Evolutionary conservation across 176 grass and related monocot species (phyloP), one percentile per base, ranked within the genome.

Genomic region (Leersia perrieri): DNA sequence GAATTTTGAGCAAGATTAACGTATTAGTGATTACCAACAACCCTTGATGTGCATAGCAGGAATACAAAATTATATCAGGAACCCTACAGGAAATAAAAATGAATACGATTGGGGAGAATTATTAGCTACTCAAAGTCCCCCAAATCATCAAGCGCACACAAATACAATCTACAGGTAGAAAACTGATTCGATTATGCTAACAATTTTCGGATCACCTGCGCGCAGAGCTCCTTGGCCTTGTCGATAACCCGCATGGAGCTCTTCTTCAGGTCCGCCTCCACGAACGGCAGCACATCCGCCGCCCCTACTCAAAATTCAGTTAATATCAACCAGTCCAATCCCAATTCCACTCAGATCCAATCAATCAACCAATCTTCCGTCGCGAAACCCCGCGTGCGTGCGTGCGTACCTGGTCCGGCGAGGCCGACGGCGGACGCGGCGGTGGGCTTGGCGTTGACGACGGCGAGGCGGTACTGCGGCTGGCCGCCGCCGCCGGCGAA

Each of bases 371-470:
- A 18, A 49, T 49, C 15, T 5, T 2, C n/a, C n/a, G n/a, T n/a
- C n/a, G n/a, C n/a, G n/a, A n/a, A n/a, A n/a, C n/a, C n/a, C n/a
- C n/a, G n/a, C n/a, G n/a, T n/a, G n/a, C n/a, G n/a, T n/a, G n/a
- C n/a, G n/a, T n/a, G 20, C 3, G 33, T 68, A 90, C 94, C 92
- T 29, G 88, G 88, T 0, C 90, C 95, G 34, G 90, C 92, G 70
- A 94, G 53, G 9, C 90, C 90, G 65, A 95, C 57, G 77, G 89
- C 90, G 78, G 92, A 91, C 3, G 39, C 51, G 41, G 92, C 81
- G 9, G 45, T 76, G 34, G 81, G 95, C 84, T 93, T 98, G 77
- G 92, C 71, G 63, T 64, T 86, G 61, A 98, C 92, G 60, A 98
- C 84, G 77, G 83, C 78, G 51, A 98, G 92, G 70, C 87, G 85